phyloP scores from a whole-genome alignment of 257 asterid species.

The Gynochthodes officinalis region DNA sequence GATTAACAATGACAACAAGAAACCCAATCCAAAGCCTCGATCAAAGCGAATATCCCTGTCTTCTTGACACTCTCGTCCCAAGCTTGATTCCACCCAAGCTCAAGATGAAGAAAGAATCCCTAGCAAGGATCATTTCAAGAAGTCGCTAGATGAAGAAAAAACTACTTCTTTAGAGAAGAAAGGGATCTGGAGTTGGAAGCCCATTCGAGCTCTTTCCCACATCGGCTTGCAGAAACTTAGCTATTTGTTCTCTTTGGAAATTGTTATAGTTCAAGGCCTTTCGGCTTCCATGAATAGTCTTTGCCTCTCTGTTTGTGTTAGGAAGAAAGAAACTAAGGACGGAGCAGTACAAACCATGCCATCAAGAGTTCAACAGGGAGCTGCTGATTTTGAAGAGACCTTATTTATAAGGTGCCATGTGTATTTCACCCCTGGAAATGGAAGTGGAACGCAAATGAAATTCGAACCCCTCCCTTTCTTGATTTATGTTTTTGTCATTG shows the following conservation, averaged over 20 bases:
- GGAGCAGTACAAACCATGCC: too few relatives aligned
- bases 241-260: conserved; percentile 78
- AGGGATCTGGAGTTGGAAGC: conserved; percentile 92
- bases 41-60: conserved; percentile 70
- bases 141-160: conserved; percentile 26
- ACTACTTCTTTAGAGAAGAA: conserved; percentile 41
- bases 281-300: conserved; percentile 82
- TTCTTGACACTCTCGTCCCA: conserved; percentile 65
- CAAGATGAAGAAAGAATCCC: too few relatives aligned
- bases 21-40: conserved; percentile 56
- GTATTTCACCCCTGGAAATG: conserved; percentile 59
- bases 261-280: conserved; percentile 59
- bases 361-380: too few relatives aligned
- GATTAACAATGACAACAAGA: conserved; percentile 15
- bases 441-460: conserved; percentile 45
- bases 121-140: conserved; percentile 16
- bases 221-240: conserved; percentile 78
- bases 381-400: too few relatives aligned
- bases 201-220: conserved; percentile 65
- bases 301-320: too few relatives aligned
- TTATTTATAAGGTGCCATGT: too few relatives aligned
- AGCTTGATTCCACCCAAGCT: conserved; percentile 18
- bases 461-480: conserved; percentile 76
- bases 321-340: too few relatives aligned
- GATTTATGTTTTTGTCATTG: conserved; percentile 63